phyloP scores from a whole-genome alignment of 345 rosid genomes.

The Lepidium sativum region DNA sequence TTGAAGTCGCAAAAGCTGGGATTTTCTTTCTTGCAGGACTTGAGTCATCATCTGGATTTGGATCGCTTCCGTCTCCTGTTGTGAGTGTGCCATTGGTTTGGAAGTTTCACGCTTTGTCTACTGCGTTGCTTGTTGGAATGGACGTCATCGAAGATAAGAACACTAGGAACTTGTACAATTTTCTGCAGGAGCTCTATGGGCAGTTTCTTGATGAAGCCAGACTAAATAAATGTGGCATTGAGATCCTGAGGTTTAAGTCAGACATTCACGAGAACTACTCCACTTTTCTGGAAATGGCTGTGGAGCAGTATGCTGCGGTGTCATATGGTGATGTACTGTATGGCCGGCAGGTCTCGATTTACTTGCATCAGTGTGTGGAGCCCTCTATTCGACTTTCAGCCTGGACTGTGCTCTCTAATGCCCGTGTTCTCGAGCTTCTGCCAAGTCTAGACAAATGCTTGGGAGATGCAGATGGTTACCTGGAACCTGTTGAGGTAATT shows the following conservation, averaged over 20 bases:
- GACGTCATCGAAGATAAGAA: conserved; percentile 61
- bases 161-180: conserved; percentile 50
- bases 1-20: conserved; percentile 63
- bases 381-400: conserved; percentile 56
- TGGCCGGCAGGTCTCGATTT: conserved; percentile 72
- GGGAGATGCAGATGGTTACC: conserved; percentile 61
- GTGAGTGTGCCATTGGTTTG: conserved; percentile 53
- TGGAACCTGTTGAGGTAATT: conserved; percentile 74
- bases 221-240: conserved; percentile 11
- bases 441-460: conserved; percentile 63
- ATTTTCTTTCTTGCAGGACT: conserved; percentile 72
- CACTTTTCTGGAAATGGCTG: conserved; percentile 59
- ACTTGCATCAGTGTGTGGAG: conserved; percentile 64
- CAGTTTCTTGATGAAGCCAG: conserved; percentile 48
- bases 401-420: conserved; percentile 59
- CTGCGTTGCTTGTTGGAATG: conserved; percentile 60
- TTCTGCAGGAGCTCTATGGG: conserved; percentile 69
- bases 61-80: conserved; percentile 42
- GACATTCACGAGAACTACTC: conserved; percentile 71
- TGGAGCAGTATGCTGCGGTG: conserved; percentile 70
- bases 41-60: conserved; percentile 49
- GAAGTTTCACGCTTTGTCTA: conserved; percentile 85
- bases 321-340: conserved; percentile 67
- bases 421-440: conserved; percentile 74
- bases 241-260: conserved; percentile 57